These are phyloP conservation scores for Monosporascus sp. DNA, from an alignment of 2,329 filamentous ascomycete species.

Conservation along the genomic window DNA sequence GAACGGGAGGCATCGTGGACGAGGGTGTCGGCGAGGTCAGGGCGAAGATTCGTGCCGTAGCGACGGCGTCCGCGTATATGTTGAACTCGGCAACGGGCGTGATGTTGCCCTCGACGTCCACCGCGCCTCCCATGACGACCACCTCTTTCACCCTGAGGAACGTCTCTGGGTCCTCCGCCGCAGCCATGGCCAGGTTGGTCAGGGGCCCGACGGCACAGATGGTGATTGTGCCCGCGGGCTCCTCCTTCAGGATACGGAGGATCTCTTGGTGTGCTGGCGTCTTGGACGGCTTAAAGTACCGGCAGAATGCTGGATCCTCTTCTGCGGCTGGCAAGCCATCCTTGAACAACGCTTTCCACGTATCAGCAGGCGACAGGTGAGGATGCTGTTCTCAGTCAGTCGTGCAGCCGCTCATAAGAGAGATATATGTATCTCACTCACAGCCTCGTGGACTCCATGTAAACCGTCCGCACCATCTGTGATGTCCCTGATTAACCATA, in stretches of 20 bases:
- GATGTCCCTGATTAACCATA: conserved; percentile 5
- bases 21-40: conserved; percentile 68
- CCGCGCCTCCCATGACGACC: conserved; percentile 89
- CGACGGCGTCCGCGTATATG: conserved; percentile 79
- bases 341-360: conserved; percentile 67
- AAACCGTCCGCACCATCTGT: conserved; percentile 71
- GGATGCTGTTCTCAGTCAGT: conserved; percentile 48
- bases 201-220: conserved; percentile 86
- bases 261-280: conserved; percentile 78
- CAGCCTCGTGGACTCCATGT: conserved; percentile 64
- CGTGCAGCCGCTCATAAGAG: background rate
- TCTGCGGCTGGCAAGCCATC: conserved; percentile 23
- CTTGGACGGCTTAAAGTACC: conserved; percentile 71
- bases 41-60: conserved; percentile 71
- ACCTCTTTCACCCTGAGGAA: conserved; percentile 88
- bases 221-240: conserved; percentile 79
- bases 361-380: conserved; percentile 67
- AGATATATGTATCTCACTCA: conserved; percentile 23
- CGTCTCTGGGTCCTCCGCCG: conserved; percentile 80
- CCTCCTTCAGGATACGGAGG: conserved; percentile 75
- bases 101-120: conserved; percentile 76
- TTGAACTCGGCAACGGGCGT: conserved; percentile 92
- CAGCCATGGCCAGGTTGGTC: conserved; percentile 89
- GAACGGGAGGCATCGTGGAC: conserved; percentile 73
- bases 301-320: conserved; percentile 41